phyloP scores from a whole-genome alignment of 2,329 filamentous ascomycete species.

The Fusarium sp. region DNA sequence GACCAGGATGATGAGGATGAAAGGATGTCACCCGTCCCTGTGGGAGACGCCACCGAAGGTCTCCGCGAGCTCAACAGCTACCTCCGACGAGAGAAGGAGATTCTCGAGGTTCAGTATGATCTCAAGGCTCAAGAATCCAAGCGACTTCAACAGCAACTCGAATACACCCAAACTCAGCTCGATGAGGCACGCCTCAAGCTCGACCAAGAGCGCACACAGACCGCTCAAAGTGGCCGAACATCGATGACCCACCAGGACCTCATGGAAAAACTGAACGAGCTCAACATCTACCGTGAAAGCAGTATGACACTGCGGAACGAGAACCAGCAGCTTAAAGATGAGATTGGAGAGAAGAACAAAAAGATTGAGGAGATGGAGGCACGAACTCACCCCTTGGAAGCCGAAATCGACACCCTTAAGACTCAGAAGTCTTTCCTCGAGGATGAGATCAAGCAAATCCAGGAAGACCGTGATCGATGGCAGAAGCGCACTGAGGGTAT shows the following conservation, averaged over 20 bases:
- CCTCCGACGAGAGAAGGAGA: constrained; percentile 95
- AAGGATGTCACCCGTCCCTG: constrained; percentile 63
- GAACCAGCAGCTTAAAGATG: constrained; percentile 80
- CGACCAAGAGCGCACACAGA: constrained; percentile 85
- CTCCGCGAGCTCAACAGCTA: constrained; percentile 93
- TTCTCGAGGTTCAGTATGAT: constrained; percentile 95
- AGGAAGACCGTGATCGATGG: constrained; percentile 93
- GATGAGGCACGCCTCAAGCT: constrained; percentile 91
- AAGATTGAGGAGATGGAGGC: constrained; percentile 80
- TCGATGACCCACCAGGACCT: constrained; percentile 88
- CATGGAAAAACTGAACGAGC: constrained; percentile 93
- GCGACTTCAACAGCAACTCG: constrained; percentile 88
- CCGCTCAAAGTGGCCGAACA: constrained; percentile 78
- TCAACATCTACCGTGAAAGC: constrained; percentile 96
- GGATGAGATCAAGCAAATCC: constrained; percentile 88
- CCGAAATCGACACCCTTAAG: constrained; percentile 84
- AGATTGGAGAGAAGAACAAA: constrained; percentile 79
- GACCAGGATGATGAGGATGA: constrained; percentile 67
- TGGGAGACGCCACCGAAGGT: constrained; percentile 76
- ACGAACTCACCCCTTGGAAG: constrained; percentile 85
- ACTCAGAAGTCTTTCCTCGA: constrained; percentile 84
- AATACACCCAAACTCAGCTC: constrained; percentile 87
- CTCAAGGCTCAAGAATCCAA: constrained; percentile 89
- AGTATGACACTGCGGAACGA: constrained; percentile 92
- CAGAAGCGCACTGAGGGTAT: constrained; percentile 97